phyloP scores from a whole-genome alignment of 169 alveolate genomes.

The Perkinsus olseni region DNA sequence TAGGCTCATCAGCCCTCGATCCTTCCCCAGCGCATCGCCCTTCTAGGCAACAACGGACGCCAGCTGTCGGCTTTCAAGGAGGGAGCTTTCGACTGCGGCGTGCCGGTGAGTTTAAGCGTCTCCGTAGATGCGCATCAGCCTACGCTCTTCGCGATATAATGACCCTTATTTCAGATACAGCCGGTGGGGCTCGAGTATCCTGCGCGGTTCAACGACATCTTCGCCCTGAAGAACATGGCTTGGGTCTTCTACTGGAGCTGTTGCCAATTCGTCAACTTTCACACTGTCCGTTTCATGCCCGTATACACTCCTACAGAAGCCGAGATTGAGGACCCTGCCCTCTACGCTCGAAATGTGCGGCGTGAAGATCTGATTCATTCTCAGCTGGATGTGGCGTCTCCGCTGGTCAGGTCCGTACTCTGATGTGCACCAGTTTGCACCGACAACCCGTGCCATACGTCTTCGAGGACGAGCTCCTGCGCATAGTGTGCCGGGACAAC shows the following conservation, averaged over 20 bases:
- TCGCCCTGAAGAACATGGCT: not conserved
- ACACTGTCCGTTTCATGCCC: not conserved
- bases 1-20: not conserved
- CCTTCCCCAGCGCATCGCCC: not conserved
- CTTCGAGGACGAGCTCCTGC: not conserved
- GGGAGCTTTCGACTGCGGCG: not conserved
- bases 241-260: not conserved
- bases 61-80: not conserved
- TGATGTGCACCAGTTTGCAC: not conserved
- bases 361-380: not conserved
- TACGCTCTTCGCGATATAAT: not conserved
- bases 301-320: not conserved
- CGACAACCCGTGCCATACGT: not conserved
- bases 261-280: not conserved
- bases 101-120: not conserved
- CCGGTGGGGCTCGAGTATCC: not conserved
- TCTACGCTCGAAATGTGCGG: not conserved
- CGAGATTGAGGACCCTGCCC: not conserved
- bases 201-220: not conserved
- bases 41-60: not conserved
- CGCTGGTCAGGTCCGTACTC: not conserved
- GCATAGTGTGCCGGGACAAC: not conserved
- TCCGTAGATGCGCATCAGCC: not conserved
- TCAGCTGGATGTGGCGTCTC: not conserved
- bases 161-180: not conserved